Conservation (phyloP, 2,329 filamentous ascomycete genomes). For the Neurospora sp. region DNA sequence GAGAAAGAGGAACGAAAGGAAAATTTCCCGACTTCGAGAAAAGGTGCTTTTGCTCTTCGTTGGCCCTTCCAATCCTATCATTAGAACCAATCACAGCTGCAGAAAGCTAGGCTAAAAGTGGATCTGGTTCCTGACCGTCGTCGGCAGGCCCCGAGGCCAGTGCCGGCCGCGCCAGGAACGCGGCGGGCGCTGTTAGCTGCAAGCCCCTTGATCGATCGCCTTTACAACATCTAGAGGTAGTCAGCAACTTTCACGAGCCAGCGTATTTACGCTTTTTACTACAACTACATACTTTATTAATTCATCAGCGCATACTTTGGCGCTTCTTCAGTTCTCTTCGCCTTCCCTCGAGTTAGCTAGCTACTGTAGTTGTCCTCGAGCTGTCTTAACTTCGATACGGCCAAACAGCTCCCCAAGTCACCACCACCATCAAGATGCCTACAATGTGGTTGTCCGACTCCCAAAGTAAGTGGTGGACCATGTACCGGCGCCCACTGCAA, state of each 20-base stretch:
- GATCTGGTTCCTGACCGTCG: background rate
- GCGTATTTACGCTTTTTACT: background rate
- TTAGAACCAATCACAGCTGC: background rate
- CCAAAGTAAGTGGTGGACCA: constrained; percentile 61
- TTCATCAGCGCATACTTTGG: background rate
- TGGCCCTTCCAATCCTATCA: background rate
- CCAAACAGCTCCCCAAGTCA: background rate
- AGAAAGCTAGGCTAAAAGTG: background rate
- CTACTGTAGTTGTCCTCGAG: background rate
- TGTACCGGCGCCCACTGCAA: background rate
- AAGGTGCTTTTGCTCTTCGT: background rate
- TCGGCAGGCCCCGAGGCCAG: background rate
- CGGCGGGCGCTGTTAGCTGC: background rate
- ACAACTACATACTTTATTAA: background rate
- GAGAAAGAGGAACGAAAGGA: background rate
- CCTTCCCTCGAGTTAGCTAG: background rate
- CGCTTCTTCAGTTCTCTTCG: background rate
- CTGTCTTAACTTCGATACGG: background rate
- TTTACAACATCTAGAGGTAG: background rate
- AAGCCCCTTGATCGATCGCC: background rate
- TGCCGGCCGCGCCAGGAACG: too few species aligned
- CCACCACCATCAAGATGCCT: constrained; percentile 46
- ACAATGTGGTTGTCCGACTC: constrained; percentile 95
- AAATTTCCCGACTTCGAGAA: background rate
- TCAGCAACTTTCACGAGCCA: background rate